Percentiles rank a stretch among this genome's conserved stretches.
These are phyloP conservation scores for Barnettozyma hawaiiensis DNA, from an alignment of 1,139 yeast genomes.

Conservation along the genomic window DNA sequence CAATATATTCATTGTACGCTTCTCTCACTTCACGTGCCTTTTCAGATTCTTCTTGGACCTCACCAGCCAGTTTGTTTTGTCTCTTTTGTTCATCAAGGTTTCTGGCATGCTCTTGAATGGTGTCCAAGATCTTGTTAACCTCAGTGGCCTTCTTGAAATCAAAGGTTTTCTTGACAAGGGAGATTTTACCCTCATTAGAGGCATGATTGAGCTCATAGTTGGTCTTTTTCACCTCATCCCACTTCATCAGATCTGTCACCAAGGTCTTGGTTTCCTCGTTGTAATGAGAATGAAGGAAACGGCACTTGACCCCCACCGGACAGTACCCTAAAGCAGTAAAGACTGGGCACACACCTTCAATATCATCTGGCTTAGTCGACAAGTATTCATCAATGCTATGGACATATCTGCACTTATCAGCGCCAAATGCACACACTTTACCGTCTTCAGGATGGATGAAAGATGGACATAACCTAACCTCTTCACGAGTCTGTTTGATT, in stretches of 20 bases:
- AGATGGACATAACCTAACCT: constrained; percentile 60
- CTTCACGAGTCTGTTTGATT: constrained; percentile 63
- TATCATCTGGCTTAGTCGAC: constrained; percentile 59
- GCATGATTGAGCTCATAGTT: constrained; percentile 67
- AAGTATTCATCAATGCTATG: constrained; percentile 71
- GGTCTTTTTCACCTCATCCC: constrained; percentile 32
- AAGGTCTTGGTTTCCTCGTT: constrained; percentile 41
- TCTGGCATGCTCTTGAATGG: constrained; percentile 37
- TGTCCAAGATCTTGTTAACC: constrained; percentile 52
- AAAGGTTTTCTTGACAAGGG: constrained; percentile 59
- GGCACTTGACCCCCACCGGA: constrained; percentile 87
- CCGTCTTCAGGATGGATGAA: constrained; percentile 45
- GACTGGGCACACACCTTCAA: constrained; percentile 79
- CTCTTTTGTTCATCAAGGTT: constrained; percentile 30
- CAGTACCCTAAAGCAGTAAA: constrained; percentile 78
- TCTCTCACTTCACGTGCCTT: constrained; percentile 29
- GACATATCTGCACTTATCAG: constrained; percentile 64
- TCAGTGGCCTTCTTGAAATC: constrained; percentile 50
- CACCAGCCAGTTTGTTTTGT: constrained; percentile 20
- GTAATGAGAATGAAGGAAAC: constrained; percentile 82
- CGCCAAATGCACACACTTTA: constrained; percentile 59
- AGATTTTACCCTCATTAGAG: constrained; percentile 43
- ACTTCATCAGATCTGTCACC: constrained; percentile 37
- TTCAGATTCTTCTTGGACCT: constrained; percentile 13
- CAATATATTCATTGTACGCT: constrained; percentile 53